Conservation (phyloP, 1,139 yeast species). For the Suhomyces bolitotheri region DNA sequence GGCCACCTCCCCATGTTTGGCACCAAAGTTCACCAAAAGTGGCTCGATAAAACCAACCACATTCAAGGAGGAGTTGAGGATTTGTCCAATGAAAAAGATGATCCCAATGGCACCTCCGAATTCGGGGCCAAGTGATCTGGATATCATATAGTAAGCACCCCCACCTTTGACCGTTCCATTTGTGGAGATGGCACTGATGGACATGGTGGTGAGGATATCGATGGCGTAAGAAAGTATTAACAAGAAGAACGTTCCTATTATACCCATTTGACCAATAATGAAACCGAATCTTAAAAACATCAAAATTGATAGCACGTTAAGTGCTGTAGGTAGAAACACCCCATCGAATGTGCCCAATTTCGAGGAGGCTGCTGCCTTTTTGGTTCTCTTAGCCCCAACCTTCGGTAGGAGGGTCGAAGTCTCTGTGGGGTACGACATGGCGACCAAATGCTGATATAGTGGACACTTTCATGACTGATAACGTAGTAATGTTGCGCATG, state of each 20-base stretch:
- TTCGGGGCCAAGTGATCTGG: constrained; percentile 77
- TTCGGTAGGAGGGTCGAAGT: constrained; percentile 13
- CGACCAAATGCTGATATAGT: not conserved
- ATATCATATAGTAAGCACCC: constrained; percentile 82
- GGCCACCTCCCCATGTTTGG: constrained; percentile 54
- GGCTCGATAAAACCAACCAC: constrained; percentile 83
- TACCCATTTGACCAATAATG: constrained; percentile 76
- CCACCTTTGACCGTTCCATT: constrained; percentile 85
- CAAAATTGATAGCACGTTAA: constrained; percentile 74
- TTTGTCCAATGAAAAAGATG: constrained; percentile 75
- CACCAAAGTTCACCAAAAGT: constrained; percentile 63
- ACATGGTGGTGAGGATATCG: constrained; percentile 66
- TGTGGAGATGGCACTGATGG: constrained; percentile 77
- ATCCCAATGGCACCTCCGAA: constrained; percentile 84
- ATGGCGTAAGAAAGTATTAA: constrained; percentile 63
- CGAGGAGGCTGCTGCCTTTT: constrained; percentile 8
- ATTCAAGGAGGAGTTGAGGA: constrained; percentile 71
- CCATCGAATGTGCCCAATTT: constrained; percentile 77
- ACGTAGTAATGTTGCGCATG: too few species aligned
- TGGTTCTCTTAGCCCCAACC: constrained; percentile 4
- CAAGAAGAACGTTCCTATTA: constrained; percentile 59
- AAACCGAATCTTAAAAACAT: constrained; percentile 83
- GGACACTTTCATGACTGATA: not conserved
- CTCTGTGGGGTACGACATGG: constrained; percentile 12
- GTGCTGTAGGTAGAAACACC: constrained; percentile 73